Evolutionary conservation across 768 basidiomycete genomes (phyloP), one percentile per base, ranked within the genome.

Genomic region (Pisolithus microcarpus): DNA sequence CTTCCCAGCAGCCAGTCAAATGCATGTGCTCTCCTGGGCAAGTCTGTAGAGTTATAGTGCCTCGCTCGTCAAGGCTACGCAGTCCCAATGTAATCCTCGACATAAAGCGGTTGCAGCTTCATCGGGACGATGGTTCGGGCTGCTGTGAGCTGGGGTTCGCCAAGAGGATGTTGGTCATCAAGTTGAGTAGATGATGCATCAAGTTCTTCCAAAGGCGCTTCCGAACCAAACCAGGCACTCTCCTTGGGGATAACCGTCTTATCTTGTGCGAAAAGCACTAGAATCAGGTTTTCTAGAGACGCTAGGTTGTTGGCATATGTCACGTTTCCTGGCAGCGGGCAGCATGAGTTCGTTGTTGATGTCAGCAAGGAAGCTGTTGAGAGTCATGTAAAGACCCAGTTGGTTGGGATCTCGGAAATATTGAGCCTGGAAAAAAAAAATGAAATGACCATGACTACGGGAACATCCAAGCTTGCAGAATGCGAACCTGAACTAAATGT

Each of bases 171-270:
- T 38, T 66, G 65, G 38, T 52, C 52, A 18, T 45, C 42, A 21
- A 30, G 4, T 38, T 9, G 40, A 15, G 47, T 38, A 21, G 16
- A 19, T 18, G 53, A 21, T 13, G 21, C 48, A 7, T 49, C 53
- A 7, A 68, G 68, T 16, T 75, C 72, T 18, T 71, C 66, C 7
- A 62, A 52, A 2, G 68, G 69, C 2, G 72, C 73, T 58, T 85
- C 84, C 3, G 85, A 84, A 6, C 87, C 89, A 66, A 93, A 92
- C 90, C 89, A 91, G 10, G 86, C 71, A 58, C 80, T 87, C 66
- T 91, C 89, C 65, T 88, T 89, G 0, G 91, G 91, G 18, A 91
- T 74, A 21, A 88, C 85, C 3, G 87, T 91, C 63, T 75, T 73
- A 63, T 92, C 91, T 51, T 81, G 65, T 1, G 77, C 71, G 64